Evolutionary conservation across 129 eudicot genomes (phyloP).

Genomic region (Kitagawia praeruptora): DNA sequence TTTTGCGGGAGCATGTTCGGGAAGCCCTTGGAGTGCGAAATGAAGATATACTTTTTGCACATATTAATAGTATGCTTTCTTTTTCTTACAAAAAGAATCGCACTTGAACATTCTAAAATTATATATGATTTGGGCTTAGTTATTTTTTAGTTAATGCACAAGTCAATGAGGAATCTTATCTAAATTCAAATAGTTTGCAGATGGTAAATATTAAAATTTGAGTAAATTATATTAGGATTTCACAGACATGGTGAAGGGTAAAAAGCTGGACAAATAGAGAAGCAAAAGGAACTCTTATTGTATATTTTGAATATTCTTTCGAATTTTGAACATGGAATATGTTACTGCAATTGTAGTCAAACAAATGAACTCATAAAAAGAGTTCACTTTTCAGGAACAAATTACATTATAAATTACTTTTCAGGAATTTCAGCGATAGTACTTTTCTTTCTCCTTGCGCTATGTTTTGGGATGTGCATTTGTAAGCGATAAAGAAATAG

Average conservation of each 20-base stretch:
- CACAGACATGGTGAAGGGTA: not conserved
- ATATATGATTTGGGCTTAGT: not conserved
- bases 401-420: too few relatives aligned
- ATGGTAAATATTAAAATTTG: not conserved
- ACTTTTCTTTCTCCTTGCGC: too few relatives aligned
- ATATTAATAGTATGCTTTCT: conserved; percentile 63
- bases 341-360: not conserved
- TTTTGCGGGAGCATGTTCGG: conserved; percentile 77
- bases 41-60: conserved; percentile 79
- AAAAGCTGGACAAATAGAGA: not conserved
- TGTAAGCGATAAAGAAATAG: too few relatives aligned
- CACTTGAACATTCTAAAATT: not conserved
- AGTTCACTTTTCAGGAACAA: not conserved
- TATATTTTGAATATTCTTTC: not conserved
- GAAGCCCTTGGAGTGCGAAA: conserved; percentile 81
- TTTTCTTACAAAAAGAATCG: not conserved
- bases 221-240: not conserved
- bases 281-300: not conserved
- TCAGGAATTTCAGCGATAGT: too few relatives aligned
- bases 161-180: not conserved
- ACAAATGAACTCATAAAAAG: not conserved
- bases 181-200: not conserved
- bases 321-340: not conserved
- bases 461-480: too few relatives aligned
- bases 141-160: not conserved